phyloP scores from a whole-genome alignment of 2,329 filamentous ascomycete species.

The Bretziella fagacearum region DNA sequence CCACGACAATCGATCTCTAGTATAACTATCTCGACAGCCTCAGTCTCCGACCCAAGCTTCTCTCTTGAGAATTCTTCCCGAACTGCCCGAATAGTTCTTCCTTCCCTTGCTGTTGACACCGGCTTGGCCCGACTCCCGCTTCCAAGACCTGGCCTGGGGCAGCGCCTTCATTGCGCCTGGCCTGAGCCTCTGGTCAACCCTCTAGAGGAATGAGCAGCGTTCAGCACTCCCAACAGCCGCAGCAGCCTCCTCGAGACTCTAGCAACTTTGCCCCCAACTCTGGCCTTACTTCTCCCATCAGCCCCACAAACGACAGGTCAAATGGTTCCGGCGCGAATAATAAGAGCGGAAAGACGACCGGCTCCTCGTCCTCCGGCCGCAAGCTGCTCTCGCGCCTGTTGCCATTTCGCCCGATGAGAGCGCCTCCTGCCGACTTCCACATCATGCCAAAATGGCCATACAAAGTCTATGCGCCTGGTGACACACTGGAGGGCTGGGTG shows the following conservation, averaged over 20 bases:
- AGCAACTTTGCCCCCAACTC: neutral
- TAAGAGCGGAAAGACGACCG: neutral
- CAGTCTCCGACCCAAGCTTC: no score
- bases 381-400: slow-evolving; percentile 36
- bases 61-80: neutral
- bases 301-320: neutral
- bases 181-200: slow-evolving; percentile 13
- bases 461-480: slow-evolving; percentile 57
- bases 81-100: neutral
- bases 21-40: no score
- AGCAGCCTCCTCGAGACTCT: slow-evolving; percentile 11
- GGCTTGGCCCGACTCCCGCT: slow-evolving; percentile 2
- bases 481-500: slow-evolving; percentile 56
- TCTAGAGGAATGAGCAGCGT: slow-evolving; percentile 13
- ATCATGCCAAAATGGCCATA: slow-evolving; percentile 63
- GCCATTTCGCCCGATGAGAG: slow-evolving; percentile 33
- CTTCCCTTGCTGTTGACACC: neutral
- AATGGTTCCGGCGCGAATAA: slow-evolving; percentile 2
- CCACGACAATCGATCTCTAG: no score
- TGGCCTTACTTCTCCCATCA: neutral
- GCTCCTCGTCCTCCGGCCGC: slow-evolving; percentile 1
- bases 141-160: slow-evolving; percentile 14
- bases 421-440: slow-evolving; percentile 62
- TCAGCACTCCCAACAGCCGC: slow-evolving; percentile 9
- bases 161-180: slow-evolving; percentile 13